phyloP scores from a whole-genome alignment of 495 filamentous ascomycete species.

The Arthonia radiata region DNA sequence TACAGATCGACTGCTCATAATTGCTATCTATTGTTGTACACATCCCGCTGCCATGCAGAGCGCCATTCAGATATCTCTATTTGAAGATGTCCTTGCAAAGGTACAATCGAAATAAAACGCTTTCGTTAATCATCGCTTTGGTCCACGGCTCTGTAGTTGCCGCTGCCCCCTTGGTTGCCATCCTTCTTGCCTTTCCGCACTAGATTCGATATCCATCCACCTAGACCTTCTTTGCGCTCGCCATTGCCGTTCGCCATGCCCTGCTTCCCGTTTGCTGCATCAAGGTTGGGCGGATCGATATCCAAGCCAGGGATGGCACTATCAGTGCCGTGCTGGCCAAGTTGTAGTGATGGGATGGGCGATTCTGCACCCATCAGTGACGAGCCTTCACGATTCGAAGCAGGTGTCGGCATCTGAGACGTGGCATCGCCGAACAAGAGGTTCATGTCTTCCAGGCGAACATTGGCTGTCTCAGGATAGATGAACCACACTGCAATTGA shows the following conservation, averaged over 20 bases:
- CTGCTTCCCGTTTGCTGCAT: slow-evolving; percentile 22
- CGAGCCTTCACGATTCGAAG: slow-evolving; percentile 45
- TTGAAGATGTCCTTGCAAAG: neutral
- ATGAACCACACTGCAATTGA: slow-evolving; percentile 58
- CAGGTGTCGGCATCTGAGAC: slow-evolving; percentile 46
- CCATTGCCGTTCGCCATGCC: slow-evolving; percentile 11
- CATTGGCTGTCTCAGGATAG: slow-evolving; percentile 87
- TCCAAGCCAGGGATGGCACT: slow-evolving; percentile 47
- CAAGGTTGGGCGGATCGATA: slow-evolving; percentile 38
- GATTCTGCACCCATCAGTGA: slow-evolving; percentile 62
- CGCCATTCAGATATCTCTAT: too few relatives aligned
- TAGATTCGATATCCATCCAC: slow-evolving; percentile 47
- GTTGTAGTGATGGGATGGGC: slow-evolving; percentile 54
- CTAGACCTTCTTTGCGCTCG: slow-evolving; percentile 27
- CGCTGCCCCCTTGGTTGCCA: slow-evolving; percentile 17
- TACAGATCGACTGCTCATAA: too few relatives aligned
- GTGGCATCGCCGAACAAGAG: slow-evolving; percentile 72
- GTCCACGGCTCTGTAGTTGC: slow-evolving; percentile 37
- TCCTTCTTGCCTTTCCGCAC: slow-evolving; percentile 27
- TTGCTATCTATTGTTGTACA: too few relatives aligned
- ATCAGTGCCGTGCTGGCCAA: slow-evolving; percentile 27
- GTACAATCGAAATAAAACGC: neutral
- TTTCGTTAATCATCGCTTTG: slow-evolving; percentile 29
- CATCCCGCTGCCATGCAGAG: too few relatives aligned
- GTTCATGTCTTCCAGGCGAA: slow-evolving; percentile 93